Conservation (phyloP, 331 rosid genomes). For the Rosa hybrid region DNA sequence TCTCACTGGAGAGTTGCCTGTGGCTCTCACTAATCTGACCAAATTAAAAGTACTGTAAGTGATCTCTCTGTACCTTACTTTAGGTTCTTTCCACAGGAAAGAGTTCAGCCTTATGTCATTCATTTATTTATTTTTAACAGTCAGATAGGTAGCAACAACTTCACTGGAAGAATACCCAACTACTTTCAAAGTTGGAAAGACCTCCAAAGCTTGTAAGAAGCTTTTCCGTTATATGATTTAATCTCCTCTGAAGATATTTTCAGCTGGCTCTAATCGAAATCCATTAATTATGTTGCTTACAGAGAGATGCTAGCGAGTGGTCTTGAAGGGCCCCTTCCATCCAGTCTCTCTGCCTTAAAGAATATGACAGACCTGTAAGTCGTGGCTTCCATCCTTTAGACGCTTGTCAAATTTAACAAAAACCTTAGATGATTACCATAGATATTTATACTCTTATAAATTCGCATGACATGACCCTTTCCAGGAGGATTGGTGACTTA, state of each 20-base stretch:
- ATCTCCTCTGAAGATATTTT: slow-evolving; percentile 1
- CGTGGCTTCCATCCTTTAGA: not conserved
- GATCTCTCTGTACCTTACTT: not conserved
- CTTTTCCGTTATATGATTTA: not conserved
- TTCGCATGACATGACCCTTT: not conserved
- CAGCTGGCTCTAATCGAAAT: not conserved
- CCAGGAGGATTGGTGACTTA: slow-evolving; percentile 22
- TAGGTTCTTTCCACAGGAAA: not conserved
- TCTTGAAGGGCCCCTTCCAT: slow-evolving; percentile 42
- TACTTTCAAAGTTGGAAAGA: slow-evolving; percentile 28
- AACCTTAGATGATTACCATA: not conserved
- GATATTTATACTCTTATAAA: not conserved
- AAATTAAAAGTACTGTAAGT: slow-evolving; percentile 24
- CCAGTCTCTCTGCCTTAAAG: slow-evolving; percentile 27
- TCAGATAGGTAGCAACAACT: slow-evolving; percentile 25
- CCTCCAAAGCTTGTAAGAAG: slow-evolving; percentile 19
- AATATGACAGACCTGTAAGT: slow-evolving; percentile 35
- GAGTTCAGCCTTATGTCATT: not conserved
- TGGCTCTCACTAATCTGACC: slow-evolving; percentile 22
- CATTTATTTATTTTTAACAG: slow-evolving; percentile 9
- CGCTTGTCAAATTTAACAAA: not conserved
- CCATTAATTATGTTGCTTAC: slow-evolving; percentile 5
- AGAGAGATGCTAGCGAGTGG: slow-evolving; percentile 43
- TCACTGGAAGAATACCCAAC: slow-evolving; percentile 37
- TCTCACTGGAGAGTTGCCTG: slow-evolving; percentile 34